These are phyloP conservation scores for Salix udensis DNA, from an alignment of 345 rosid species.

Conservation along the genomic window DNA sequence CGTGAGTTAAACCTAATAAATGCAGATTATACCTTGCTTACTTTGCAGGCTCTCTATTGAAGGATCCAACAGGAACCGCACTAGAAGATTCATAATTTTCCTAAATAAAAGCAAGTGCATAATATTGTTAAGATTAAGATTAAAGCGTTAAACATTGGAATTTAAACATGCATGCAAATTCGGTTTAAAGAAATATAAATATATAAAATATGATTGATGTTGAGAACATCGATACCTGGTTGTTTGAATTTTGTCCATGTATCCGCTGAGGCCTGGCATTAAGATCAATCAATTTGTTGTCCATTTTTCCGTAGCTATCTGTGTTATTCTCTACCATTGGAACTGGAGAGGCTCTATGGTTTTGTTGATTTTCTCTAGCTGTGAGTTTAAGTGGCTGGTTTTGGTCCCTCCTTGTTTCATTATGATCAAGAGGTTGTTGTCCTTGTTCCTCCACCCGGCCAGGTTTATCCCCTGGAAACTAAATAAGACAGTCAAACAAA, in stretches of 20 bases:
- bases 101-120: constrained; percentile 11
- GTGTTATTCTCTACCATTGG: constrained; percentile 34
- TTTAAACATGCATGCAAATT: constrained; percentile 1
- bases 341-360: constrained; percentile 34
- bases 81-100: constrained; percentile 50
- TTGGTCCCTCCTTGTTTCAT: constrained; percentile 38
- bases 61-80: constrained; percentile 58
- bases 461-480: constrained; percentile 80
- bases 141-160: not conserved
- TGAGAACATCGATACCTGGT: constrained; percentile 37
- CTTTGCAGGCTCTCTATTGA: constrained; percentile 56
- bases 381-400: constrained; percentile 27
- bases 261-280: constrained; percentile 61
- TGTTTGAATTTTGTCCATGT: constrained; percentile 47
- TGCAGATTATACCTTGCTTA: constrained; percentile 39
- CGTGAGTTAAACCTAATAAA: not conserved
- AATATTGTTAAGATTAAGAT: not conserved
- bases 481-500: constrained; percentile 23
- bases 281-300: constrained; percentile 60
- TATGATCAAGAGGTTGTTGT: constrained; percentile 25
- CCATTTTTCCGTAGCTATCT: constrained; percentile 42
- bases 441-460: constrained; percentile 42
- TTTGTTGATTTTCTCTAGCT: constrained; percentile 43
- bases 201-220: constrained; percentile 1
- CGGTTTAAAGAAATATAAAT: not conserved